Evolutionary conservation across 1,284 basidiomycete species (phyloP), one percentile per base, ranked within the genome.

Genomic region (Cryptococcus sp.): DNA sequence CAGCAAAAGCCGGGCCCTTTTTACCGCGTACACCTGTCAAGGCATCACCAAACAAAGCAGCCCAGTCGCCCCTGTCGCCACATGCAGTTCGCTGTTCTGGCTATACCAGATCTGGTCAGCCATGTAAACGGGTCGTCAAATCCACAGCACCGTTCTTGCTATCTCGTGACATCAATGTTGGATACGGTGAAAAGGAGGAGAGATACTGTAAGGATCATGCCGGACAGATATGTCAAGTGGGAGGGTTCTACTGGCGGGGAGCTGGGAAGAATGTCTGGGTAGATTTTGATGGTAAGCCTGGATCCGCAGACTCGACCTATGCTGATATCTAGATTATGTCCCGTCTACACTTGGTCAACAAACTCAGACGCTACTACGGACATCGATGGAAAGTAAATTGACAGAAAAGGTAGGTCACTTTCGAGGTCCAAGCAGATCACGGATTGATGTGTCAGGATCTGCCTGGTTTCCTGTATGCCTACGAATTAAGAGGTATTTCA

Each of bases 151-250:
- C 74, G 1, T 67, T 62, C 19, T 54, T 70, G 13, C 42, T 59
- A 2, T 11, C 43, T 3, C 25, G 53, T 16, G 48, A 61, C 28
- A 23, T 34, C 11, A 57, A 49, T 28, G 13, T 49, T 31, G 43
- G 25, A 36, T 48, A 19, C 22, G 44, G 36, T 23, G 42, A 48
- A 32, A 53, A 49, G 21, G 60, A 10, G 62, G 57, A 60, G 9
- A 52, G 73, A 45, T 76, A 70, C 52, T 76, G 74, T 55, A 72
- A 69, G 44, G 71, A 73, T 57, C 74, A 76, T 58, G 68, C 70
- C 16, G 63, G 62, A 28, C 64, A 71, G 61, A 70, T 76, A 7
- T 73, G 71, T 40, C 55, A 63, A 18, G 57, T 57, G 0, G 53
- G 61, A 7, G 74, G 74, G 4, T 76, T 76, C 53, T 75, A 74